Evolutionary conservation across 331 rosid genomes (phyloP), one percentile per base, ranked within the genome.

Genomic region (Ulmus americana): DNA sequence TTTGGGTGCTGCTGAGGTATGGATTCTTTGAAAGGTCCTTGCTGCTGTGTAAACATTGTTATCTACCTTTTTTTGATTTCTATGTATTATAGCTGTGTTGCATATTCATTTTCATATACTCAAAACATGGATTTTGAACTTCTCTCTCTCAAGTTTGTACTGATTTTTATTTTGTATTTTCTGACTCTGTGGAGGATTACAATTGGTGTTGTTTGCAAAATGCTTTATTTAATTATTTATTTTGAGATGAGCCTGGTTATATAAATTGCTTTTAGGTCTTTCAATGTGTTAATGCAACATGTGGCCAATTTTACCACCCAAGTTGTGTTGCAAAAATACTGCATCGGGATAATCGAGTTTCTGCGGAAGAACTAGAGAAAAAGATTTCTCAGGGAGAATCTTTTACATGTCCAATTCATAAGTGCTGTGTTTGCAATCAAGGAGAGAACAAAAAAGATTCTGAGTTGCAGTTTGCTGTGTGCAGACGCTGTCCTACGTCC

Each of bases 261-360:
- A 35, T 53, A 7, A 59, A 73, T 66, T 69, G 55, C 48, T 40
- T 45, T 68, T 73, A 94, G 98, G 97, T 94, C 63, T 61, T 85
- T 58, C 80, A 67, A 14, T 94, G 99, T 74, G 84, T 76, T 61
- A 69, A 64, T 77, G 87, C 85, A 67, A 83, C 84, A 62, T 94
- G 99, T 78, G 90, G 86, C 64, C 74, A 49, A 64, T 94, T 94
- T 73, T 94, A 89, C 74, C 98, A 94, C 76, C 91, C 95, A 41
- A 86, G 1, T 13, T 94, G 98, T 63, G 74, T 87, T 71, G 78
- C 88, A n/a, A 78, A 83, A 71, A 67, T 84, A 69, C 81, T 82
- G 46, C 69, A 82, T 64, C 49, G 6, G 54, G 79, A 80, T 60
- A 75, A 74, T 65, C 70, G 76, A 76, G 65, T 47, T 74, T 74